Conservation (phyloP, 2,329 filamentous ascomycete genomes). For the Exserohilum rostratum region DNA sequence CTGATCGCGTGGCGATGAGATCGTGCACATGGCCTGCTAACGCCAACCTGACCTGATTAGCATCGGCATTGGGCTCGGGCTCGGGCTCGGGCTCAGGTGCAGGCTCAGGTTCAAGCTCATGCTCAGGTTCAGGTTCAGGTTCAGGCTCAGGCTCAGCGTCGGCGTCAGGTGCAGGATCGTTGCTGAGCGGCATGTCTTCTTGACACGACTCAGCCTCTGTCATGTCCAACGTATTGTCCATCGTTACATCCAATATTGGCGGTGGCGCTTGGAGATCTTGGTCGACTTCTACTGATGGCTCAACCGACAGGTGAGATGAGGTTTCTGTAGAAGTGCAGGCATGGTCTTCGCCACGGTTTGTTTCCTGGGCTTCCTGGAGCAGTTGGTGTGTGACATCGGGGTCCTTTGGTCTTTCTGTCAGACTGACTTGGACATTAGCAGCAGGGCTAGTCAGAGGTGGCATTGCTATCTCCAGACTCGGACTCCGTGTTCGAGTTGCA, state of each 20-base stretch:
- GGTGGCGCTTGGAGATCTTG: background rate
- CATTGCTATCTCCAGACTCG: background rate
- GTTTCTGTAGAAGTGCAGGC: background rate
- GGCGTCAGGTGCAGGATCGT: background rate
- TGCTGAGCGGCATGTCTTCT: background rate
- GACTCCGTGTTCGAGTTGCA: background rate
- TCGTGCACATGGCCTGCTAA: slow-evolving; percentile 11
- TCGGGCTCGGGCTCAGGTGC: no score
- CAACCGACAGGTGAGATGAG: background rate
- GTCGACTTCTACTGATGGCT: background rate
- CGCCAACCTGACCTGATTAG: background rate
- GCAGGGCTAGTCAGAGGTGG: background rate
- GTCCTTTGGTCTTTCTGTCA: background rate
- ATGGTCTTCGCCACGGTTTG: background rate
- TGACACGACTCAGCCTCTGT: background rate
- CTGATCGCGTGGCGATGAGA: slow-evolving; percentile 8
- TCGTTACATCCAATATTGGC: background rate
- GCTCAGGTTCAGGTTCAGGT: no score
- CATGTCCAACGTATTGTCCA: background rate
- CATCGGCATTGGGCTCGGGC: background rate
- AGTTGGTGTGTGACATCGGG: background rate
- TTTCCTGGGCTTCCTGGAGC: background rate
- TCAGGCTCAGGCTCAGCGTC: no score
- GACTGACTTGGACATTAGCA: background rate
- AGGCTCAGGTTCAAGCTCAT: no score